Base-by-base conservation (phyloP, 164 flowering plant genomes). In the Vitis amurensis region DNA sequence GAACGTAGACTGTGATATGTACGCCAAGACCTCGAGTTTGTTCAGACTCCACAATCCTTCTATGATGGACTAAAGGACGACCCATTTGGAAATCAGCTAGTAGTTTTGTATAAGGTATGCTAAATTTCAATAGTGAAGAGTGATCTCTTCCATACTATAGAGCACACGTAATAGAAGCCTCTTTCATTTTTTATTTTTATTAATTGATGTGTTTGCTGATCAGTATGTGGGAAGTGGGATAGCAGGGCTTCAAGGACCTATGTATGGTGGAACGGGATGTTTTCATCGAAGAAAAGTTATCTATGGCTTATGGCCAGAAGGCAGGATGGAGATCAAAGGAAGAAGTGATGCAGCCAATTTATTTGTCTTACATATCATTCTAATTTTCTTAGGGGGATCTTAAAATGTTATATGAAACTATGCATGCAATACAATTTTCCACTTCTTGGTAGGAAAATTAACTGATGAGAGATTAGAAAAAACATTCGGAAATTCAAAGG, bases 1-100 rank as follows among this genome's bases (percentile, higher is more conserved):
- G 8, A 91, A 91, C 66, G 84, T 89, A 17, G 93, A 91, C 71
- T 91, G 96, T 37, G 93, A 91, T 71, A 87, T 89, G 93, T 84
- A 63, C 37, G 84, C 44, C 6, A 89, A 89, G 83, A 89, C 0
- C 11, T 58, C 6, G 92, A 69, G 0, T 89, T 74, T 63, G 91
- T 82, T 66, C 91, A 87, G 61, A 75, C 16, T 50, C 92, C 93
- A 0, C 96, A 89, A 44, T 0, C 0, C 0, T 89, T 85, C 78
- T 81, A 87, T 48, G 82, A 82, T 59, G 69, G 76, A 15, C 66
- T 71, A 14, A 82, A 74, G 56, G 88, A 85, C 47, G 87, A 87
- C 62, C 88, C 88, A 0, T 87, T 70, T 56, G 90, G 85, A 30
- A 83, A 84, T 55, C 82, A 81, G 13, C 0, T 77, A 15, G 63